phyloP scores from a whole-genome alignment of 805 yeast species.

The Wickerhamomyces alni region DNA sequence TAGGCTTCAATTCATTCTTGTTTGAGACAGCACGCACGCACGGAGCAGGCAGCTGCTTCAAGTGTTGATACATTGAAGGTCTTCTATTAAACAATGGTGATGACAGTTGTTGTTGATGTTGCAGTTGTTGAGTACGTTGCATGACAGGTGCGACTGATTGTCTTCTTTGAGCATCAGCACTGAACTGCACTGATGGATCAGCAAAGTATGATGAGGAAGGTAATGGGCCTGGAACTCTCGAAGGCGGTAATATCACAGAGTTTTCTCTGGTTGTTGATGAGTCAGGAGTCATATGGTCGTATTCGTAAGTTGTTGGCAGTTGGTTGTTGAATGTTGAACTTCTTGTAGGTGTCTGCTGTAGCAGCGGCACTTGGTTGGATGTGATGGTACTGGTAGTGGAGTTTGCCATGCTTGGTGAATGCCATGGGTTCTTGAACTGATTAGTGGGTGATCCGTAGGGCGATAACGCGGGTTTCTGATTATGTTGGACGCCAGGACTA shows the following conservation, averaged over 20 bases:
- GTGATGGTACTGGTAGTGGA: conserved; percentile 1
- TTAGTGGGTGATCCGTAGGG: conserved; percentile 25
- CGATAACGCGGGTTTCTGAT: conserved; percentile 6
- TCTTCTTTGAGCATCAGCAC: conserved; percentile 27
- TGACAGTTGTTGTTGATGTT: conserved; percentile 1
- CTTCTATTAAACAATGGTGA: conserved; percentile 10
- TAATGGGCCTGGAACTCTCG: conserved; percentile 39
- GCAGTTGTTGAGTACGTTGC: conserved; percentile 15
- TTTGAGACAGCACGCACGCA: conserved; percentile 35
- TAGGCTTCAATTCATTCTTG: conserved; percentile 54
- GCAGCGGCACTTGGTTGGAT: conserved; percentile 2
- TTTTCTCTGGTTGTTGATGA: conserved; percentile 12
- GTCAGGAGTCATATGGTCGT: conserved; percentile 21
- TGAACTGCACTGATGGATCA: conserved; percentile 19
- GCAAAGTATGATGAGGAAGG: conserved; percentile 31
- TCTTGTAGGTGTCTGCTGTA: conserved; percentile 18
- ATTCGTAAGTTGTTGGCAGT: conserved; percentile 46
- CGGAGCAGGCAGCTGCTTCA: conserved; percentile 41
- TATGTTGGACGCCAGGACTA: background rate
- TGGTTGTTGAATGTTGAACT: conserved; percentile 24
- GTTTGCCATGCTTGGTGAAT: background rate
- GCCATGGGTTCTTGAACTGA: conserved; percentile 25
- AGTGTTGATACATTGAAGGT: conserved; percentile 23
- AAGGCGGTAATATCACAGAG: conserved; percentile 33
- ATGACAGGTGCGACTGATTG: conserved; percentile 30